Evolutionary conservation across 257 asterid genomes (phyloP).

Genomic region (Solanum arcanum): DNA sequence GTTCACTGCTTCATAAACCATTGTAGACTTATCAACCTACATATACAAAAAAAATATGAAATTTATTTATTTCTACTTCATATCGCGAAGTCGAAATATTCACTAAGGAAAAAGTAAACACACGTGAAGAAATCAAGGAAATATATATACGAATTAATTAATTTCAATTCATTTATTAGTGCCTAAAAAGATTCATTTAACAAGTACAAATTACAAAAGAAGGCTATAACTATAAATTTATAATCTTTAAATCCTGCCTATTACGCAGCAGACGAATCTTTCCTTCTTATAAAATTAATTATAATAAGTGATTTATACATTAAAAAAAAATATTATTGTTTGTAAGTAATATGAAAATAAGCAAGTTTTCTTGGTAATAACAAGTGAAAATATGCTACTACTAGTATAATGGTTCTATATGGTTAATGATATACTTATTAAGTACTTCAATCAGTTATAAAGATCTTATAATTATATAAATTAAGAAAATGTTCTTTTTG

Average conservation of each 20-base stretch:
- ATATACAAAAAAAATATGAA: background rate
- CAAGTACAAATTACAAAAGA: too few relatives aligned
- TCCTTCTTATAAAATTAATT: too few relatives aligned
- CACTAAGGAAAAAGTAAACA: background rate
- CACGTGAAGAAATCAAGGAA: background rate
- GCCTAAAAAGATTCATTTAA: background rate
- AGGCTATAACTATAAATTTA: too few relatives aligned
- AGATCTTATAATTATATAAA: background rate
- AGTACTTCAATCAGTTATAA: background rate
- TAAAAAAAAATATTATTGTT: too few relatives aligned
- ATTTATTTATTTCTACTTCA: background rate
- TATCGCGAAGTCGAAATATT: background rate
- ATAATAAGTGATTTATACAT: too few relatives aligned
- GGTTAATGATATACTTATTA: background rate
- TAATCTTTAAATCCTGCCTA: too few relatives aligned
- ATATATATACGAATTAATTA: too few relatives aligned
- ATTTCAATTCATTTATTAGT: background rate
- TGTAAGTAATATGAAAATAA: too few relatives aligned
- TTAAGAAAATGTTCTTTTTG: background rate
- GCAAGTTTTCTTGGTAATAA: background rate
- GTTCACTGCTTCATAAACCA: slow-evolving; percentile 72
- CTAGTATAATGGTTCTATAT: background rate
- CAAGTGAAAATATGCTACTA: background rate
- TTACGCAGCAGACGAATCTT: too few relatives aligned
- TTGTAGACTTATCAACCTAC: slow-evolving; percentile 73